Evolutionary conservation across 2,329 filamentous ascomycete species (phyloP).

Genomic region (Ascocoryne sarcoides): DNA sequence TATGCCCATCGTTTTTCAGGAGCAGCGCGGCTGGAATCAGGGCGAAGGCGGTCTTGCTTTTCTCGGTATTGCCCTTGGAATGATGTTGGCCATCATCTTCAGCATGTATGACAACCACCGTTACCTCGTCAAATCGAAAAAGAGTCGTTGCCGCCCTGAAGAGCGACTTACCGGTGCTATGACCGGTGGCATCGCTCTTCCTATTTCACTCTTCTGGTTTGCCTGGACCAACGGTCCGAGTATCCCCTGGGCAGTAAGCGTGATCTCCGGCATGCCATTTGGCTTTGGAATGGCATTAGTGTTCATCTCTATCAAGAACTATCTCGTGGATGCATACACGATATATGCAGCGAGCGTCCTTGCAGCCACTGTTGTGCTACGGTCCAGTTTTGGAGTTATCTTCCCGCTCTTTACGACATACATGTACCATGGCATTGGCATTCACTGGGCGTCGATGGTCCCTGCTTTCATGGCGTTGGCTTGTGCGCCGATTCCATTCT

Average conservation of each 20-base stretch:
- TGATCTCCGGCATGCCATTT: constrained; percentile 33
- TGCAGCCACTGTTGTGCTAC: constrained; percentile 62
- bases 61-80: constrained; percentile 61
- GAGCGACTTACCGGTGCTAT: constrained; percentile 54
- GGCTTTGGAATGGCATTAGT: constrained; percentile 47
- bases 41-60: constrained; percentile 57
- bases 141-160: constrained; percentile 39
- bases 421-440: constrained; percentile 32
- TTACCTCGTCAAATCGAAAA: constrained; percentile 31
- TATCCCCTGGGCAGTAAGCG: constrained; percentile 49
- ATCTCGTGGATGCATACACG: constrained; percentile 54
- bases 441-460: constrained; percentile 33
- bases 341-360: constrained; percentile 70
- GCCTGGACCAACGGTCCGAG: constrained; percentile 53
- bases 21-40: constrained; percentile 47
- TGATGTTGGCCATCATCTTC: constrained; percentile 49
- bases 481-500: constrained; percentile 31
- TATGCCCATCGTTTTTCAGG: constrained; percentile 58
- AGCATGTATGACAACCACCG: constrained; percentile 46
- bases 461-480: constrained; percentile 29
- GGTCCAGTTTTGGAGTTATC: constrained; percentile 61
- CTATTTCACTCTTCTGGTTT: constrained; percentile 58
- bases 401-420: constrained; percentile 63
- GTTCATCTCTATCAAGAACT: constrained; percentile 46
- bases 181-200: constrained; percentile 52